These are phyloP conservation scores for Psilocybe subaeruginosa DNA, from an alignment of 768 basidiomycete species.

Conservation along the genomic window DNA sequence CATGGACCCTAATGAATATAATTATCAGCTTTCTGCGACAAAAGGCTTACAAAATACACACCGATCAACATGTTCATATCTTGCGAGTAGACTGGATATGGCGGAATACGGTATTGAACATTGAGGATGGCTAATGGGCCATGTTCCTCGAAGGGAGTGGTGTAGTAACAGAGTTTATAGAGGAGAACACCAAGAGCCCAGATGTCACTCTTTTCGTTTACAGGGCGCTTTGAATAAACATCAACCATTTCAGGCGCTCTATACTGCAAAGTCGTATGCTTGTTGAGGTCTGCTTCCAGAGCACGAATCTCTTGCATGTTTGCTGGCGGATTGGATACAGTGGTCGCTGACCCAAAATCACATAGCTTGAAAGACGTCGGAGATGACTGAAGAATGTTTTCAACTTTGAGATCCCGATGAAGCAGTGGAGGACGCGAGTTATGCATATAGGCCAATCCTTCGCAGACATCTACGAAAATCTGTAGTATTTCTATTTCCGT, in stretches of 20 bases:
- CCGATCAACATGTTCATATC: slow-evolving; percentile 85
- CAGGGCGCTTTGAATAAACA: slow-evolving; percentile 75
- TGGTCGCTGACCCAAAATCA: slow-evolving; percentile 94
- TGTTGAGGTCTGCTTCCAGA: slow-evolving; percentile 89
- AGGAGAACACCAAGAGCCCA: slow-evolving; percentile 97
- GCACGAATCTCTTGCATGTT: slow-evolving; percentile 84
- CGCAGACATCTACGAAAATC: slow-evolving; percentile 97
- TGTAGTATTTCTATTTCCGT: slow-evolving; percentile 96
- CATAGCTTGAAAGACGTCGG: slow-evolving; percentile 90
- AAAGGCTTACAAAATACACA: slow-evolving; percentile 35
- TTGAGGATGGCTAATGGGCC: slow-evolving; percentile 96
- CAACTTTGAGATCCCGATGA: slow-evolving; percentile 98
- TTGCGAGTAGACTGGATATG: slow-evolving; percentile 84
- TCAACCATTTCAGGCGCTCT: slow-evolving; percentile 99
- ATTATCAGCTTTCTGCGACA: slow-evolving; percentile 8
- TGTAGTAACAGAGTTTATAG: slow-evolving; percentile 99
- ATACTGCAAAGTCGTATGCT: slow-evolving; percentile 96
- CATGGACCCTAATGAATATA: slow-evolving; percentile 71
- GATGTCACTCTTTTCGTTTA: slow-evolving; percentile 95
- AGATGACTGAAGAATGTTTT: slow-evolving; percentile 94
- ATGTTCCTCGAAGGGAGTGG: slow-evolving; percentile 98
- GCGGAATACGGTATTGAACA: slow-evolving; percentile 91
- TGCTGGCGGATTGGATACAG: slow-evolving; percentile 74
- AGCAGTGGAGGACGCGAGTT: slow-evolving; percentile 86
- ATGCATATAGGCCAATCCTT: slow-evolving; percentile 97